Conservation (phyloP, 73 alveolate genomes). For the Paramecium primaurelia region DNA sequence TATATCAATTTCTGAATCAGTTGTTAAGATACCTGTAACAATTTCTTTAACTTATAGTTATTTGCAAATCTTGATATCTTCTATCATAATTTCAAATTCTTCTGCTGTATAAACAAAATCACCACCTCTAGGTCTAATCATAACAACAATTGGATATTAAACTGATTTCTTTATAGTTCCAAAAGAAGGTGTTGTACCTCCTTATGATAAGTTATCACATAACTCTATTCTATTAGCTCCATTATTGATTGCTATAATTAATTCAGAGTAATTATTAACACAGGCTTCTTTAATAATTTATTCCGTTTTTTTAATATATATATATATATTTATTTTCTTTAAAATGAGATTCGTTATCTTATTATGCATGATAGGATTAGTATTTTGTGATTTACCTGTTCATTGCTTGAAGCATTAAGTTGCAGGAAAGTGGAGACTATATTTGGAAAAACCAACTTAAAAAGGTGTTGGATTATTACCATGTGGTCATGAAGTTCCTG, state of each 20-base stretch:
- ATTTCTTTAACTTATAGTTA: conserved; percentile 59
- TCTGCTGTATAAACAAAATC: conserved; percentile 64
- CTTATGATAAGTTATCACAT: conserved; percentile 69
- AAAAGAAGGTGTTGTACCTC: conserved; percentile 74
- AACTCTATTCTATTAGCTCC: conserved; percentile 75
- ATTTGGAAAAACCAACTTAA: neutral
- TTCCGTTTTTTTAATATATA: conserved; percentile 6
- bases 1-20: conserved; percentile 59
- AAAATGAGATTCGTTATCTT: conserved; percentile 14
- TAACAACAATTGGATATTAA: conserved; percentile 58
- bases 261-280: neutral
- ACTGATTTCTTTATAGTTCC: conserved; percentile 69
- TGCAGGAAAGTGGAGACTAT: conserved; percentile 27
- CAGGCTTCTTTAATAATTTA: conserved; percentile 34
- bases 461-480: neutral
- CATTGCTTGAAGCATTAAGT: conserved; percentile 40
- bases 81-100: conserved; percentile 70
- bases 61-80: conserved; percentile 67
- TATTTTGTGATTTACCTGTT: conserved; percentile 27
- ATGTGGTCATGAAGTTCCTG: conserved; percentile 45
- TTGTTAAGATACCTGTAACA: conserved; percentile 64
- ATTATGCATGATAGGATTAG: neutral
- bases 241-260: conserved; percentile 32
- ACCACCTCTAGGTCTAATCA: conserved; percentile 82
- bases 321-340: neutral